These are phyloP conservation scores for Beauveria pseudobassiana DNA, from an alignment of 2,329 filamentous ascomycete genomes.

Conservation along the genomic window DNA sequence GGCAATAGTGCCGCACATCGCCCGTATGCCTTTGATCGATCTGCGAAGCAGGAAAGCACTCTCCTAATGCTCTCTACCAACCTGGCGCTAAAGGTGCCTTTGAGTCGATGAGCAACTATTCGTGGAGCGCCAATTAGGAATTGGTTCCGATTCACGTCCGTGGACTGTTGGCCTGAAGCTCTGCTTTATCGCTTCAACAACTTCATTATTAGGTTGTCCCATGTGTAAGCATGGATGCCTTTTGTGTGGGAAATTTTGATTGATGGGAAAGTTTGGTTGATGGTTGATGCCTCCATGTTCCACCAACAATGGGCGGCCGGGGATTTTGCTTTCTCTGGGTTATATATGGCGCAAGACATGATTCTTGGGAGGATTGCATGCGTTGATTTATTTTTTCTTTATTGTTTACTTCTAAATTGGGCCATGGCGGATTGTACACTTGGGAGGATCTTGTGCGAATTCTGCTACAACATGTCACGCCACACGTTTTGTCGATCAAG, in stretches of 20 bases:
- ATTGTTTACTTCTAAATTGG: conserved; percentile 1
- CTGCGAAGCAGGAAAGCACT: conserved; percentile 27
- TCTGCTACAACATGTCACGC: neutral
- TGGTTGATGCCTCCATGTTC: neutral
- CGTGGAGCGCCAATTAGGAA: conserved; percentile 44
- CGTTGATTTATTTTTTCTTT: conserved; percentile 6
- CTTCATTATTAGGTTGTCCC: neutral
- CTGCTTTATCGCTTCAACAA: neutral
- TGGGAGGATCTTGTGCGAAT: neutral
- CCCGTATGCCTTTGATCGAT: conserved; percentile 41
- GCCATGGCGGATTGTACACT: neutral
- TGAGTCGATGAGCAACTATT: conserved; percentile 47
- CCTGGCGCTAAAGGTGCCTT: conserved; percentile 36
- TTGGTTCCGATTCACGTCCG: neutral
- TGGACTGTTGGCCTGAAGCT: conserved; percentile 9
- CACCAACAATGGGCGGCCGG: conserved; percentile 9
- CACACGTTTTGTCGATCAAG: neutral
- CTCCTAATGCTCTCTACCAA: conserved; percentile 30
- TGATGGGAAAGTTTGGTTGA: neutral
- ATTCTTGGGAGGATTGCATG: neutral
- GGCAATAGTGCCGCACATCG: conserved; percentile 26
- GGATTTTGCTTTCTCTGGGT: conserved; percentile 10
- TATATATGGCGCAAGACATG: neutral
- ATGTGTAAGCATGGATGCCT: no score
- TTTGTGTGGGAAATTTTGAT: neutral